These are phyloP conservation scores for Lolium multiflorum DNA, from an alignment of 176 grass and related monocot species.

Conservation along the genomic window DNA sequence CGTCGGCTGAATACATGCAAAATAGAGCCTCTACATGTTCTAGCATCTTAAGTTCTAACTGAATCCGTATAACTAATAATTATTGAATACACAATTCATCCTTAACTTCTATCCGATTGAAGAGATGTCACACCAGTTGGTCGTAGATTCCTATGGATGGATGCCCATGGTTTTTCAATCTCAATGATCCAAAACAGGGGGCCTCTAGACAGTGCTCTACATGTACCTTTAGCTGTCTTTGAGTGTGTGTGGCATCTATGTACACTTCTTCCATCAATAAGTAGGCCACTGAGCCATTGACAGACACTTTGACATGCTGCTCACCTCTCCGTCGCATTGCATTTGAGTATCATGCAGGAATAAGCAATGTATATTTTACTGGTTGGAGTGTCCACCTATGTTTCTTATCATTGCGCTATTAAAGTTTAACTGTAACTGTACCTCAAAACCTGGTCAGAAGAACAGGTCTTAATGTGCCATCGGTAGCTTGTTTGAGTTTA, in stretches of 20 bases:
- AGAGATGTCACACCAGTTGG: neutral
- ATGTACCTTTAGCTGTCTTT: slow-evolving; percentile 32
- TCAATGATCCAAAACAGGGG: slow-evolving; percentile 21
- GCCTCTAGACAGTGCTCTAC: neutral
- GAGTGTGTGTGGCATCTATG: neutral
- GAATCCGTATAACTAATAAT: neutral
- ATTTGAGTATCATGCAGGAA: neutral
- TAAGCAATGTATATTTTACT: neutral
- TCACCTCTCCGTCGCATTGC: slow-evolving; percentile 3
- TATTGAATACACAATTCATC: neutral
- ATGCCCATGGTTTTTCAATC: slow-evolving; percentile 21
- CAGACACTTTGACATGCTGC: slow-evolving; percentile 19
- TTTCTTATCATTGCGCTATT: neutral
- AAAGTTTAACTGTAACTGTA: slow-evolving; percentile 34
- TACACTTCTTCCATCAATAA: slow-evolving; percentile 13
- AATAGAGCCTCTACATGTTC: neutral
- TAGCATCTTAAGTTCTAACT: neutral
- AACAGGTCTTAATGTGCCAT: neutral
- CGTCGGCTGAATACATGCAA: slow-evolving; percentile 5
- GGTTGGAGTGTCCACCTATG: neutral
- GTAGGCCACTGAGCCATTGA: neutral
- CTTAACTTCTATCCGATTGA: neutral
- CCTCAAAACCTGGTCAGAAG: slow-evolving; percentile 31
- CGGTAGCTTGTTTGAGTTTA: neutral
- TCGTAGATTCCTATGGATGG: slow-evolving; percentile 33